These are phyloP conservation scores for Cadophora gregata DNA, from an alignment of 2,329 filamentous ascomycete species.

Conservation along the genomic window DNA sequence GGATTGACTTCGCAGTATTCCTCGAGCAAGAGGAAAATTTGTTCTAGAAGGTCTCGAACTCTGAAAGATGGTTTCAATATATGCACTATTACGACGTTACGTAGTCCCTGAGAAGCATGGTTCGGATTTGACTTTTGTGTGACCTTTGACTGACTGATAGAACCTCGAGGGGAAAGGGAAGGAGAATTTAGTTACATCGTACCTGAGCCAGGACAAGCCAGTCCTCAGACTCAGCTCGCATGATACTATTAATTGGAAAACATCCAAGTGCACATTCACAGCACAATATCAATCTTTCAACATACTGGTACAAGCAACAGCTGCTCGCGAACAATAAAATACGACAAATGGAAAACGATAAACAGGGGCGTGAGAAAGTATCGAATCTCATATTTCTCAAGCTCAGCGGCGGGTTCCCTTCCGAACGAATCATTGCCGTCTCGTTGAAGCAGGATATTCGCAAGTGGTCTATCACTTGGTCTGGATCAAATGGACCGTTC, in stretches of 20 bases:
- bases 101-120: neutral
- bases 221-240: neutral
- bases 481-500: neutral
- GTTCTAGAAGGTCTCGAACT: constrained; percentile 3
- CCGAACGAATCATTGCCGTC: neutral
- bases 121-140: neutral
- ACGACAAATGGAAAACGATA: no score
- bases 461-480: neutral
- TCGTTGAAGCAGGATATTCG: neutral
- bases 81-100: neutral
- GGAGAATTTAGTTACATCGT: no score
- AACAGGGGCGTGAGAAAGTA: no score
- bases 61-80: neutral
- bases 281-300: no score
- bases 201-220: neutral
- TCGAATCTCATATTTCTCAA: no score
- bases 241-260: no score
- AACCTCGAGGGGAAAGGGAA: neutral
- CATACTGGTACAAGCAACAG: no score
- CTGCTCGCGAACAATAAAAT: no score
- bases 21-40: neutral
- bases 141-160: neutral
- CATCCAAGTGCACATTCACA: no score
- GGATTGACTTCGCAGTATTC: neutral
- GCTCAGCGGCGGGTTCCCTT: neutral